These are phyloP conservation scores for Trichosporon coremiiforme DNA, from an alignment of 1,284 basidiomycete species.

Conservation along the genomic window DNA sequence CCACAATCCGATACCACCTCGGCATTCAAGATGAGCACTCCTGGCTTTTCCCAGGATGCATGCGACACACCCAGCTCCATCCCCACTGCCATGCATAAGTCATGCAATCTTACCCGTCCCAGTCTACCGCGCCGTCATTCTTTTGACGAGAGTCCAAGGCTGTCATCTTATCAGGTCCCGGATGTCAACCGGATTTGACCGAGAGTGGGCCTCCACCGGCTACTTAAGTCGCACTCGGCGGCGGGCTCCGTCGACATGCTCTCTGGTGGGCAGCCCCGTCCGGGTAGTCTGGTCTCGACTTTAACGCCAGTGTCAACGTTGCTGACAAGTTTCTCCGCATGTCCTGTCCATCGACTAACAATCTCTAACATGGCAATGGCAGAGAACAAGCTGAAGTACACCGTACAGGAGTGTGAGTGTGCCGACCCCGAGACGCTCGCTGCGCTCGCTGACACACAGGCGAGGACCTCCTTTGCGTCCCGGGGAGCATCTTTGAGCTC, in stretches of 20 bases:
- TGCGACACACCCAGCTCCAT: too few species aligned
- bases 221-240: not conserved
- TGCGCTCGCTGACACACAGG: conserved; percentile 19
- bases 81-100: too few species aligned
- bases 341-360: not conserved
- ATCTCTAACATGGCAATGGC: not conserved
- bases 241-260: not conserved
- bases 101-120: not conserved
- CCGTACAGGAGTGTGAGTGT: conserved; percentile 12
- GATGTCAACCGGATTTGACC: not conserved
- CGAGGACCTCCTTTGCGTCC: conserved; percentile 15
- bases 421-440: not conserved
- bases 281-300: not conserved
- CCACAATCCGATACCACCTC: not conserved
- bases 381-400: conserved; percentile 1
- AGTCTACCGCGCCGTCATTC: not conserved
- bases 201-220: conserved; percentile 14
- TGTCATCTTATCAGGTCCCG: not conserved
- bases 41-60: not conserved
- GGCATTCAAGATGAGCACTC: not conserved
- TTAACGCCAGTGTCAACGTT: not conserved
- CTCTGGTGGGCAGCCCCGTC: conserved; percentile 3
- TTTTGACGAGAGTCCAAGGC: not conserved
- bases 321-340: not conserved
- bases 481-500: conserved; percentile 18